Evolutionary conservation across 305 asterid genomes (phyloP), one percentile per base, ranked within the genome.

Genomic region (Solanum hybrid): DNA sequence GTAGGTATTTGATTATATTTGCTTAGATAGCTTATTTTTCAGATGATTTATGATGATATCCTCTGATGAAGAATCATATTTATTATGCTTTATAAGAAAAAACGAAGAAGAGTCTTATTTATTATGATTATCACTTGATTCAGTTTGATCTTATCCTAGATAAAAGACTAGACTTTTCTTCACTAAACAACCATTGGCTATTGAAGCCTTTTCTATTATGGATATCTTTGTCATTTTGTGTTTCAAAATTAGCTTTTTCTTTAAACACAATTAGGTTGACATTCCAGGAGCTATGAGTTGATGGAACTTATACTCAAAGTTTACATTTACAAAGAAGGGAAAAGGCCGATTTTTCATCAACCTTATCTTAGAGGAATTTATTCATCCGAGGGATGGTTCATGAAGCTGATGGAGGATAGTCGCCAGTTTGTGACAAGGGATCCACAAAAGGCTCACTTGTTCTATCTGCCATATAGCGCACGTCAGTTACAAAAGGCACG

Each of bases 311-410:
- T 95, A 89, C 95, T 97, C 74, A 95, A 96, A 93, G 95, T 97
- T 51, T 96, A 96, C 92, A 92, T 96, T 64, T 96, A 96, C 89
- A 91, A 88, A 90, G 99, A 96, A 69, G 99, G 98, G 77, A 84
- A 93, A 37, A 94, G 89, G 61, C 99, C 98, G 73, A 94, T 95
- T 73, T 97, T 97, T 89, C 99, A 95, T 88, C 86, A 86, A 18
- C 99, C 98, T 90, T 91, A 92, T 82, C 93, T 94, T 80, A 88
- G 31, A 87, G 98, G 99, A 93, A 97, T 96, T 89, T 97, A 96
- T 89, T 91, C 98, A 82, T 97, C 99, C 11, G 98, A 96, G 93
- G 98, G 98, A 89, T 95, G 98, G 99, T 97, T 97, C 90, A 94
- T 97, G 98, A 96, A 93, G 93, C 92, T 95, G 90, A 93, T 97